Percentiles rank a stretch among this genome's conserved stretches.
These are phyloP conservation scores for Capsella rubella DNA, from an alignment of 441 rosid genomes.

Conservation along the genomic window DNA sequence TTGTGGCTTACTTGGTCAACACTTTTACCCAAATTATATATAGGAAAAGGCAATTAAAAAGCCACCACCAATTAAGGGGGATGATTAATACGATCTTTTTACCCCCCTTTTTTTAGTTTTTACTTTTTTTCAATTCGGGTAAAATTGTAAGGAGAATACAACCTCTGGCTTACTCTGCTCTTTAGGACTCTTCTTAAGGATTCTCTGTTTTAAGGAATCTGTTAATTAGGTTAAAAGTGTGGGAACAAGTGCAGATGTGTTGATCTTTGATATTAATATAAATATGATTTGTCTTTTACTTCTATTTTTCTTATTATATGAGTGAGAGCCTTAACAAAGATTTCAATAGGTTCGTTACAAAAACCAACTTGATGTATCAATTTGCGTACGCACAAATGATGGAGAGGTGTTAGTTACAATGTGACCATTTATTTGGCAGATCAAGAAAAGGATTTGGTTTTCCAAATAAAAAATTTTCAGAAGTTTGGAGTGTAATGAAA, in stretches of 20 bases:
- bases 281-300: constrained; percentile 14
- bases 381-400: not conserved
- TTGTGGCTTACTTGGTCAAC: constrained; percentile 21
- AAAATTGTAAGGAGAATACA: constrained; percentile 29
- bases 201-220: constrained; percentile 40
- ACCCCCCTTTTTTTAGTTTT: constrained; percentile 17
- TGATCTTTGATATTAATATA: constrained; percentile 43
- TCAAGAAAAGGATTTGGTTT: not conserved
- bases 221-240: constrained; percentile 27
- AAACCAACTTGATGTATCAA: not conserved
- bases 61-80: constrained; percentile 43
- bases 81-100: constrained; percentile 7
- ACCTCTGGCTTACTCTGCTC: constrained; percentile 43
- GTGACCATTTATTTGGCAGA: constrained; percentile 1
- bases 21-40: constrained; percentile 1
- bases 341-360: not conserved
- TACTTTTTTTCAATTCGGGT: constrained; percentile 4
- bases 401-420: constrained; percentile 17
- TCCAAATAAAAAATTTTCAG: not conserved
- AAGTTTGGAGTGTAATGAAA: constrained; percentile 17
- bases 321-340: not conserved
- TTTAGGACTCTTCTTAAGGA: constrained; percentile 29
- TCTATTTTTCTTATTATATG: not conserved
- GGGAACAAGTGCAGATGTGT: constrained; percentile 46
- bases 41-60: constrained; percentile 42